Evolutionary conservation across 768 basidiomycete species (phyloP).

Genomic region (Rickenella mellea): DNA sequence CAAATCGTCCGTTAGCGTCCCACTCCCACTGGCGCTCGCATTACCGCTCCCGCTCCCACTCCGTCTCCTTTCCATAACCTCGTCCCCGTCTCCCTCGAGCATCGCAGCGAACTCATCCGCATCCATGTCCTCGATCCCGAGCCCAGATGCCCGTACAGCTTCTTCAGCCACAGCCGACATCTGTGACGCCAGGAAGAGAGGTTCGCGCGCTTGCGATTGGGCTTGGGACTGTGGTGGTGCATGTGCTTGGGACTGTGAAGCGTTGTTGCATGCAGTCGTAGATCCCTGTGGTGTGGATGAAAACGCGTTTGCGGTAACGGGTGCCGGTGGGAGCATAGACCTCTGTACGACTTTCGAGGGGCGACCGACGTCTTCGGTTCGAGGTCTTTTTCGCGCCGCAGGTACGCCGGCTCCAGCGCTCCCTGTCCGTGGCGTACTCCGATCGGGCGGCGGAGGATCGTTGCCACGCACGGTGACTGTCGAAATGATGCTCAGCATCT

Average conservation of each 20-base stretch:
- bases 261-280: slow-evolving; percentile 10
- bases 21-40: no score
- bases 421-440: slow-evolving; percentile 3
- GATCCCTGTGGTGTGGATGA: neutral
- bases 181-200: slow-evolving; percentile 44
- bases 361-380: no score
- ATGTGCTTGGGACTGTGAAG: slow-evolving; percentile 3
- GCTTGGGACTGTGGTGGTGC: neutral
- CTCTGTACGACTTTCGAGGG: slow-evolving; percentile 13
- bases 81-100: slow-evolving; percentile 51
- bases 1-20: no score
- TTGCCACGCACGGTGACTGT: slow-evolving; percentile 51
- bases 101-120: slow-evolving; percentile 50
- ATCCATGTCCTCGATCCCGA: slow-evolving; percentile 62
- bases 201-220: slow-evolving; percentile 14
- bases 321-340: slow-evolving; percentile 9
- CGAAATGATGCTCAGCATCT: slow-evolving; percentile 69
- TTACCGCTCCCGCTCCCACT: no score
- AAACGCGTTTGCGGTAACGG: neutral
- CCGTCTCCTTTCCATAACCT: no score
- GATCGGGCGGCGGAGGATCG: slow-evolving; percentile 1
- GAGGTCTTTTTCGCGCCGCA: slow-evolving; percentile 2
- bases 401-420: slow-evolving; percentile 3
- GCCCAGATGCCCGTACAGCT: slow-evolving; percentile 46
- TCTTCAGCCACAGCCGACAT: slow-evolving; percentile 46